Percentiles rank a stretch among this genome's conserved stretches.
phyloP scores from a whole-genome alignment of 768 basidiomycete species.

The Lentinus tigrinus region DNA sequence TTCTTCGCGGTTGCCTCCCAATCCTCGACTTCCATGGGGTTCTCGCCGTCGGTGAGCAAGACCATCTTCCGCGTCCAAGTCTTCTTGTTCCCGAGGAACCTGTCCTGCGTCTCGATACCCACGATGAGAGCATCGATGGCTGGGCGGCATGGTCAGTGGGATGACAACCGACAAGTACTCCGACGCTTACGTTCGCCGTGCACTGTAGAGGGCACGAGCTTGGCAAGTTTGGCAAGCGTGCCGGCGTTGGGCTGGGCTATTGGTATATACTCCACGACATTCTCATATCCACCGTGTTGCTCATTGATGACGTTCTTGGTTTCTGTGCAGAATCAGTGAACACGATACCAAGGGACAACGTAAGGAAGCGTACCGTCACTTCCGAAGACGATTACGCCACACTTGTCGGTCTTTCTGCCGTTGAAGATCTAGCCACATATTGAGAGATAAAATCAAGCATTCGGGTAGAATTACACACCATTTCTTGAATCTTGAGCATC shows the following conservation, averaged over 20 bases:
- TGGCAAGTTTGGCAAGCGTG: slow-evolving; percentile 66
- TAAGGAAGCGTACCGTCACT: slow-evolving; percentile 57
- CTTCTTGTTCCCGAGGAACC: slow-evolving; percentile 65
- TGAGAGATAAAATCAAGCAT: background rate
- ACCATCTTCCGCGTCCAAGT: slow-evolving; percentile 85
- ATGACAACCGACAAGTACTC: background rate
- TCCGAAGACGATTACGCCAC: slow-evolving; percentile 89
- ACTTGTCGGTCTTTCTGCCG: slow-evolving; percentile 90
- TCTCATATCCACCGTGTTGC: slow-evolving; percentile 67
- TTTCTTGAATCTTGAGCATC: slow-evolving; percentile 88
- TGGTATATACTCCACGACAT: slow-evolving; percentile 68
- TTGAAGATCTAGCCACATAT: slow-evolving; percentile 68
- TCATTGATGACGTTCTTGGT: slow-evolving; percentile 66
- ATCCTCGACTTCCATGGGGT: slow-evolving; percentile 67
- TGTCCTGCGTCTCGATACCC: slow-evolving; percentile 74
- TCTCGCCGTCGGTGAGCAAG: slow-evolving; percentile 84
- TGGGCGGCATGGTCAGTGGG: slow-evolving; percentile 24
- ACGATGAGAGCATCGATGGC: slow-evolving; percentile 90
- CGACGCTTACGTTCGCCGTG: slow-evolving; percentile 63
- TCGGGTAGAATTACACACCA: slow-evolving; percentile 46
- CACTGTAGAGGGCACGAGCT: slow-evolving; percentile 52
- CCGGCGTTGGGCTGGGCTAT: slow-evolving; percentile 63
- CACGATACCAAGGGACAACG: background rate
- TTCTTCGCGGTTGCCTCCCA: slow-evolving; percentile 70
- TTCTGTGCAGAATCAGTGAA: slow-evolving; percentile 35